phyloP scores from a whole-genome alignment of 1,139 yeast species.

The Chernovozyma aurita region DNA sequence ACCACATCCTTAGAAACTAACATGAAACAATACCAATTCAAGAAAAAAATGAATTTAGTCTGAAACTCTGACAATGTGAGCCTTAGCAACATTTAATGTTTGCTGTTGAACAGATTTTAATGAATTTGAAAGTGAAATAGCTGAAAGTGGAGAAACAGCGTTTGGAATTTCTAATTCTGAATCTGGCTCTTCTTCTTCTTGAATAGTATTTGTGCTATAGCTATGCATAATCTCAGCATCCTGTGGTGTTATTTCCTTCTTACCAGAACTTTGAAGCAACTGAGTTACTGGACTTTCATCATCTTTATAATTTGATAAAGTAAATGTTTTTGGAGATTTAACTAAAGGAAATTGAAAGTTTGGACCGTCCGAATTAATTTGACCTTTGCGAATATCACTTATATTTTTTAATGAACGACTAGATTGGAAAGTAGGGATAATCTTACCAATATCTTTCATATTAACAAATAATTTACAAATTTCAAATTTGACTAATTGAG shows the following conservation, averaged over 20 bases:
- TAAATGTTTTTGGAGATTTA: conserved; percentile 42
- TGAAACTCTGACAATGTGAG: conserved; percentile 10
- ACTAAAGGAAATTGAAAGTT: conserved; percentile 25
- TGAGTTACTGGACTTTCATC: conserved; percentile 38
- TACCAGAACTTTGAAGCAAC: conserved; percentile 24
- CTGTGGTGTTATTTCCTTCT: conserved; percentile 8
- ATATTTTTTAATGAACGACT: conserved; percentile 30
- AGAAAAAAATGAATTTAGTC: no score
- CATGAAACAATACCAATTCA: no score
- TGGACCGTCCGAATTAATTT: conserved; percentile 7
- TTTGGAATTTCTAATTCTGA: conserved; percentile 8
- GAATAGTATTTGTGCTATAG: conserved; percentile 34
- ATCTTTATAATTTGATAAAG: conserved; percentile 35
- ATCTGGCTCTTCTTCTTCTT: conserved; percentile 40
- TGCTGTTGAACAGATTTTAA: conserved; percentile 10
- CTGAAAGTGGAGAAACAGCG: conserved; percentile 9
- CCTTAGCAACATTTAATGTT: conserved; percentile 15
- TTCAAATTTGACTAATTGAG: conserved; percentile 33
- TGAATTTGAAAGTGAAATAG: conserved; percentile 9
- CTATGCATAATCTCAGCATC: conserved; percentile 19
- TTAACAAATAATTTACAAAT: conserved; percentile 33
- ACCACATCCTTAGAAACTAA: no score
- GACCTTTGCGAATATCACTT: conserved; percentile 14
- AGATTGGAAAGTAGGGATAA: conserved; percentile 36
- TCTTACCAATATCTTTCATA: conserved; percentile 32